Base-by-base conservation (phyloP, 2,329 filamentous ascomycete species). In the Penicillium sp. region DNA sequence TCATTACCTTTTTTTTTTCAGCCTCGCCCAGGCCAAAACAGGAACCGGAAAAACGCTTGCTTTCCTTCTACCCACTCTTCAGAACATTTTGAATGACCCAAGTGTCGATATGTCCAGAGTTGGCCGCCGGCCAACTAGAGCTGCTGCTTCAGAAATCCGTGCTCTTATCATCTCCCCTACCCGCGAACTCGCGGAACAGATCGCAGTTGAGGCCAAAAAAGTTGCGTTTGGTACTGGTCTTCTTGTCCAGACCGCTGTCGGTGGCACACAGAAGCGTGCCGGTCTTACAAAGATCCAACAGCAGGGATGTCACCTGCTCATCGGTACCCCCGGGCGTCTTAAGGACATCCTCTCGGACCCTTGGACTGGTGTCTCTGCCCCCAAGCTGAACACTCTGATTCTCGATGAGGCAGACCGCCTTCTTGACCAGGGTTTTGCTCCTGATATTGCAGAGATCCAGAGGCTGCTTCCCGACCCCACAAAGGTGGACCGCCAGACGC, bases 41-140 rank as follows among this genome's bases (percentile, higher is more conserved):
- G 94, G 94, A 70, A 97, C 94, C 4, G 94, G 94, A 70, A 99
- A 99, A 78, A 99, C 94, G 0, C 78, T 97, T 54, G 94, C 90
- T 35, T 99, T 97, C 79, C 81, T 99, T 25, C 76, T 97, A 7
- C 94, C 94, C 48, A 79, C 91, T 8, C 77, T 97, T 50, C 90
- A 97, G 71, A 86, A 86, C 56, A 89, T 96, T 68, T 78, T 96
- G 57, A 72, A 75, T 56, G 84, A 90, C 60, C 84, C 86, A 1
- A 73, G 77, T 0, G 80, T 95, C 34, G 84, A 66, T 34, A 55
- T 50, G 31, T 55, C 57, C 44, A 58, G 50, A 13, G 41, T 45
- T 38, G 55, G 49, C 45, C 49, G 50, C 40, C 53, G 50, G 46
- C 45, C 50, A 21, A 46, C 16, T 35, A 52, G 47, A 38, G 35